phyloP scores from a whole-genome alignment of 2,329 filamentous ascomycete species.

The Davidsoniella neocaledoniae region DNA sequence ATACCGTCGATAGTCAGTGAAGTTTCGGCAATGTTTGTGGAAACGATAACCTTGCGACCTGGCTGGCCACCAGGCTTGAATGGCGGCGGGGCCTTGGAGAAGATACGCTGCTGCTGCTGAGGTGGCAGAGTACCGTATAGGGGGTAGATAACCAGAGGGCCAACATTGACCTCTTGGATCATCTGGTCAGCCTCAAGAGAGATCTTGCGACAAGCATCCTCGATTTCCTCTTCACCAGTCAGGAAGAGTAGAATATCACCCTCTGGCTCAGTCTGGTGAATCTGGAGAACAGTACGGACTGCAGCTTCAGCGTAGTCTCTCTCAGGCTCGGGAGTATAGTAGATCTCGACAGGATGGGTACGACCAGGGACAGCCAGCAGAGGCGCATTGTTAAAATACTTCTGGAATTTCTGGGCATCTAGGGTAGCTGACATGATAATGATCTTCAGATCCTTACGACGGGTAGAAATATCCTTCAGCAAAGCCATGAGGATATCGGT shows the following conservation, averaged over 20 bases:
- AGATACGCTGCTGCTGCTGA: slow-evolving; percentile 85
- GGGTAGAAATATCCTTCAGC: slow-evolving; percentile 71
- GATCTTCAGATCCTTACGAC: slow-evolving; percentile 83
- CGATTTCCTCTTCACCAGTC: slow-evolving; percentile 96
- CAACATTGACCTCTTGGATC: slow-evolving; percentile 76
- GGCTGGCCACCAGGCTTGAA: slow-evolving; percentile 60
- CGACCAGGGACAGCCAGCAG: slow-evolving; percentile 86
- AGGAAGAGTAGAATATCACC: slow-evolving; percentile 90
- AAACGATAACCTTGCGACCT: slow-evolving; percentile 85
- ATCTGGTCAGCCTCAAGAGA: slow-evolving; percentile 81
- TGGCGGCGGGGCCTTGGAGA: slow-evolving; percentile 68
- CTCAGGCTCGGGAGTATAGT: slow-evolving; percentile 93
- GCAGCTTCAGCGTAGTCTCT: slow-evolving; percentile 94
- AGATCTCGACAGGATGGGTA: slow-evolving; percentile 94
- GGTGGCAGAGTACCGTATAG: slow-evolving; percentile 89
- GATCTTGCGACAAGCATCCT: slow-evolving; percentile 89
- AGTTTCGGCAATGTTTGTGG: slow-evolving; percentile 96
- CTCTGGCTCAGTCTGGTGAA: slow-evolving; percentile 81
- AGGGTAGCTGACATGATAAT: slow-evolving; percentile 98
- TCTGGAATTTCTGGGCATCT: slow-evolving; percentile 94
- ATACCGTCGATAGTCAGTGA: slow-evolving; percentile 97
- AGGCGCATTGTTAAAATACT: slow-evolving; percentile 89
- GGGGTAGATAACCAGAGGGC: slow-evolving; percentile 78
- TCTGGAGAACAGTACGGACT: slow-evolving; percentile 86
- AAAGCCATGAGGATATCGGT: slow-evolving; percentile 97